Evolutionary conservation across 768 basidiomycete genomes (phyloP).

Genomic region (Candolleomyces efflorescens): DNA sequence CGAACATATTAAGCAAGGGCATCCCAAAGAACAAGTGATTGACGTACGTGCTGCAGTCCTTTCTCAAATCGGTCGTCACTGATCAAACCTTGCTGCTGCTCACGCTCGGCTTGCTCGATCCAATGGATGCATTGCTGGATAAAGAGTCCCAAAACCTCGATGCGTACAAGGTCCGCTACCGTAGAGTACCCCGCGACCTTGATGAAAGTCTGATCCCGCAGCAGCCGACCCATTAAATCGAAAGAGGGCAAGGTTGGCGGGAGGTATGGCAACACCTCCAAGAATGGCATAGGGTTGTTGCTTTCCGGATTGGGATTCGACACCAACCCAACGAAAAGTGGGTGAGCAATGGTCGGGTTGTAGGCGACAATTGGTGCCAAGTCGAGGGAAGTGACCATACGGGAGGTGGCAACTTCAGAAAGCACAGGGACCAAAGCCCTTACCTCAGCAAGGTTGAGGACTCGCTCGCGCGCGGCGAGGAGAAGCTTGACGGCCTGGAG

Average conservation of each 20-base stretch:
- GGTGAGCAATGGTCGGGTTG: conserved; percentile 69
- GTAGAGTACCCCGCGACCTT: conserved; percentile 44
- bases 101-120: conserved; percentile 64
- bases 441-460: conserved; percentile 72
- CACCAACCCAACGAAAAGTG: conserved; percentile 58
- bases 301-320: conserved; percentile 34
- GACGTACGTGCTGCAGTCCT: conserved; percentile 65
- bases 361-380: conserved; percentile 59
- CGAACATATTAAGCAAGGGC: conserved; percentile 5
- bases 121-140: conserved; percentile 66
- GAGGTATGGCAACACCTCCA: conserved; percentile 60
- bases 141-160: conserved; percentile 67
- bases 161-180: conserved; percentile 58
- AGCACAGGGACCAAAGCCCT: conserved; percentile 46
- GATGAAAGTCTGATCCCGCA: conserved; percentile 56
- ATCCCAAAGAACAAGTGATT: conserved; percentile 6
- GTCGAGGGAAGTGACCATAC: conserved; percentile 65
- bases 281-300: conserved; percentile 43
- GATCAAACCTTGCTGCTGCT: conserved; percentile 62
- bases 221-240: conserved; percentile 64
- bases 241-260: conserved; percentile 73
- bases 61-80: conserved; percentile 73
- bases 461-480: conserved; percentile 64
- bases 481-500: conserved; percentile 66
- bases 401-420: conserved; percentile 38